Base-by-base conservation (phyloP, 495 filamentous ascomycete species). In the Penicillium samsonianum region DNA sequence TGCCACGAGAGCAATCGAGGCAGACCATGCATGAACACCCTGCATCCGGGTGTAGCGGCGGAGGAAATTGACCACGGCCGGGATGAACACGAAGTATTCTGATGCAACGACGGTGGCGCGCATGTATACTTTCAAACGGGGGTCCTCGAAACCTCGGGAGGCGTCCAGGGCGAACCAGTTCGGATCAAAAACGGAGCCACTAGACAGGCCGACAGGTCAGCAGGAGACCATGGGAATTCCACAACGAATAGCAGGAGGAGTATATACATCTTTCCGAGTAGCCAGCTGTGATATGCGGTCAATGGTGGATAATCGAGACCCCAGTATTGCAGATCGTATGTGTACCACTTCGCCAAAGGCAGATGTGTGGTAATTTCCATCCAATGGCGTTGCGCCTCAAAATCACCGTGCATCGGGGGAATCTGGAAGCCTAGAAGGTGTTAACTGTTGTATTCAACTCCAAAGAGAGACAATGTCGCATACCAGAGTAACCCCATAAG, bases 331-430 rank as follows among this genome's bases (percentile, higher is more conserved):
- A 98, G 74, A 68, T 98, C 91, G 73, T 97, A 91, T 67, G 92
- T 95, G 71, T 98, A 98, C 95, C 94, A 98, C 66, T 94, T 89
- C 5, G 89, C 90, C 40, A 96, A 80, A 9, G 94, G 95, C 4
- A 98, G 79, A 57, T 94, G 84, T 14, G 82, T 88, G 2, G 95
- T 96, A 60, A 97, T 81, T 65, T 98, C 94, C 93, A 98, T 97
- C 94, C 94, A 98, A 66, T 98, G 94, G 62, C 94, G 73, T 70
- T 98, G 94, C 7, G 95, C 94, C 72, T 98, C 94, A 69, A 96
- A 97, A 70, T 98, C 94, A 51, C 94, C 94, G 63, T 95, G 86
- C 87, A 96, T 92, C 16, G 94, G 94, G 4, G 91, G 91, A 40
- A 84, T 84, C 59, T 87, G 74, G 60, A 86, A 90, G 47, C 92